phyloP scores from a whole-genome alignment of 192 early-diverging fungal genomes.

The Helicostylum pulchrum region DNA sequence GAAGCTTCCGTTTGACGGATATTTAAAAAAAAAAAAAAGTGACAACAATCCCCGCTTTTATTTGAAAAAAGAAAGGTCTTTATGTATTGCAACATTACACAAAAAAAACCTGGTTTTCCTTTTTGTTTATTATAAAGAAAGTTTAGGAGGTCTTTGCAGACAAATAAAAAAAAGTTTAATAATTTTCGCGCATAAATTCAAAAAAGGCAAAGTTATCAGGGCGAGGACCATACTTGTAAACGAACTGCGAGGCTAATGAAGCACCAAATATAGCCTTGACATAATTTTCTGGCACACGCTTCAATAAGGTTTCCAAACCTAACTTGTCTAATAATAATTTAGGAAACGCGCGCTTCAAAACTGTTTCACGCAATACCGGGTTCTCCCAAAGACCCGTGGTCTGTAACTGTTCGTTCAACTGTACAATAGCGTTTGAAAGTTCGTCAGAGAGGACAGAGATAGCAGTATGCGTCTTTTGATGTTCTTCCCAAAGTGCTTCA shows the following conservation, averaged over 20 bases:
- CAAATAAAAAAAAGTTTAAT: slow-evolving; percentile 3
- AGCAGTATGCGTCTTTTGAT: slow-evolving; percentile 72
- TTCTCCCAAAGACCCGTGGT: slow-evolving; percentile 93
- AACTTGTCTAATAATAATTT: slow-evolving; percentile 86
- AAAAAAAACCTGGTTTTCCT: neutral
- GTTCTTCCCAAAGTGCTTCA: slow-evolving; percentile 89
- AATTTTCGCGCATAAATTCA: slow-evolving; percentile 74
- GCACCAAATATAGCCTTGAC: slow-evolving; percentile 97
- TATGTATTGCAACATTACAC: neutral
- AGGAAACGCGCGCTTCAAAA: slow-evolving; percentile 91
- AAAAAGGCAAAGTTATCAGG: slow-evolving; percentile 98
- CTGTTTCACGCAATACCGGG: slow-evolving; percentile 71
- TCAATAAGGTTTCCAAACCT: slow-evolving; percentile 83
- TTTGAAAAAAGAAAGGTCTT: neutral
- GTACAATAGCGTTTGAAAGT: slow-evolving; percentile 86
- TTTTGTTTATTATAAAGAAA: neutral
- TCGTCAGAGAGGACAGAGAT: slow-evolving; percentile 88
- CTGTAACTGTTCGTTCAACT: slow-evolving; percentile 91
- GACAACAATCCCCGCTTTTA: neutral
- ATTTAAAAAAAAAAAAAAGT: slow-evolving; percentile 5
- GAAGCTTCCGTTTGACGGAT: neutral
- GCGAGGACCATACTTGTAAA: slow-evolving; percentile 92
- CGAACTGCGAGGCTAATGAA: slow-evolving; percentile 91
- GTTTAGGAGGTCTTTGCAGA: neutral
- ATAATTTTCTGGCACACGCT: slow-evolving; percentile 92